These are phyloP conservation scores for Sideroxylon spinosum DNA, from an alignment of 179 eudicot species.

Conservation along the genomic window DNA sequence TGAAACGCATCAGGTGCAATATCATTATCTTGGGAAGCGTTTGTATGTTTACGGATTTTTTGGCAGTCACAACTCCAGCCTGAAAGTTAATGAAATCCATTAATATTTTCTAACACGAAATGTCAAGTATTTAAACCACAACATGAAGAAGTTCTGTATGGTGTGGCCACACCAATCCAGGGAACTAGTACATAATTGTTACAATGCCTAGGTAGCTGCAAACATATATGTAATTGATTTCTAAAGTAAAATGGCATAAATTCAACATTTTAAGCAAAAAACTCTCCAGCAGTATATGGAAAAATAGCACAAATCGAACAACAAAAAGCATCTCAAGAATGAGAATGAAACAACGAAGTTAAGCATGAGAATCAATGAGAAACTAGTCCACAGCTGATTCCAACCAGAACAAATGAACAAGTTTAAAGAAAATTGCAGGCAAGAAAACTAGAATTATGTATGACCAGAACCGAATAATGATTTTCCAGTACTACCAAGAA, in stretches of 20 bases:
- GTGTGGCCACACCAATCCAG: background rate
- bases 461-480: too few species aligned
- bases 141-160: background rate
- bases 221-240: background rate
- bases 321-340: background rate
- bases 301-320: background rate
- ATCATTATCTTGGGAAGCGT: conserved; percentile 81
- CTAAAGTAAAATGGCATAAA: background rate
- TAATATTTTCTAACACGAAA: background rate
- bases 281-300: background rate
- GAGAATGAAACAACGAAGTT: background rate
- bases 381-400: too few species aligned
- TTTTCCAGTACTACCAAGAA: too few species aligned
- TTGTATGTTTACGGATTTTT: conserved; percentile 69
- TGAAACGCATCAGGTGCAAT: conserved; percentile 84
- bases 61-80: conserved; percentile 81
- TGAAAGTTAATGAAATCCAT: conserved; percentile 25
- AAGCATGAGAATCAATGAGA: background rate
- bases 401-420: too few species aligned
- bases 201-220: conserved; percentile 2
- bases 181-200: background rate
- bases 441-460: too few species aligned
- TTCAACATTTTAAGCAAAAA: background rate
- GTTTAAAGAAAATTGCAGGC: too few species aligned
- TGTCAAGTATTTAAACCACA: background rate